Evolutionary conservation across 306 rosid species (phyloP), one percentile per base, ranked within the genome.

Genomic region (Begonia fuchsioides): DNA sequence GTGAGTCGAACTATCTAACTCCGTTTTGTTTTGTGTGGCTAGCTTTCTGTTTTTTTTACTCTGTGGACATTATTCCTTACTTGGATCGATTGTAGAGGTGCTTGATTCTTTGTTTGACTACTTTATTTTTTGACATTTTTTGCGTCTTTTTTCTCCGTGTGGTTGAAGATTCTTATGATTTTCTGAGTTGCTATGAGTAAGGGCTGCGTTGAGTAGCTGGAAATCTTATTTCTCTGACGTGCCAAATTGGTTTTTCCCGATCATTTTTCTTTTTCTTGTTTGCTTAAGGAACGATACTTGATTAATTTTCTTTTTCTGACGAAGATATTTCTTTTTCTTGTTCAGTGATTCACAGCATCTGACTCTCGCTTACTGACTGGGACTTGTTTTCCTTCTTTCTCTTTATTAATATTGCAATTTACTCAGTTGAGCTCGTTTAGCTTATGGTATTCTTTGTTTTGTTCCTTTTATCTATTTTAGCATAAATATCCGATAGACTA

Each of bases 11-110:
- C 13, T 50, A 26, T 40, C 49, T 16, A n/a, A 16, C 53, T 44
- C 0, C 14, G 54, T 41, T 53, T 46, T 44, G 3, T 45, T 46
- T n/a, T 62, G 16, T 49, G 15, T 44, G 1, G 8, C 8, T 26
- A 26, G 8, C 35, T 26, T 26, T 54, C 13, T 39, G 38, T 15
- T 70, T 51, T 66, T 47, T 17, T 56, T 66, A n/a, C 65, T 51
- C 51, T 51, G 15, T 48, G 32, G 53, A 51, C 51, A 63, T 52
- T 71, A 70, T 77, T 76, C 83, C 64, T 75, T 66, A 71, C 79
- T 88, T 83, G 44, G 54, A 48, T 71, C 64, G 63, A 52, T 62
- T 15, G 39, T 54, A 16, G 39, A 75, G 57, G 71, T 43, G 44
- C 47, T 68, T 70, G 52, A 40, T 67, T 70, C 68, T 49, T 17